A percentile compares a stretch with the other conserved stretches of the same genome.
Evolutionary conservation across 352 stramenopile genomes (phyloP).

Genomic region (Phytopythium cucurbitacearum): DNA sequence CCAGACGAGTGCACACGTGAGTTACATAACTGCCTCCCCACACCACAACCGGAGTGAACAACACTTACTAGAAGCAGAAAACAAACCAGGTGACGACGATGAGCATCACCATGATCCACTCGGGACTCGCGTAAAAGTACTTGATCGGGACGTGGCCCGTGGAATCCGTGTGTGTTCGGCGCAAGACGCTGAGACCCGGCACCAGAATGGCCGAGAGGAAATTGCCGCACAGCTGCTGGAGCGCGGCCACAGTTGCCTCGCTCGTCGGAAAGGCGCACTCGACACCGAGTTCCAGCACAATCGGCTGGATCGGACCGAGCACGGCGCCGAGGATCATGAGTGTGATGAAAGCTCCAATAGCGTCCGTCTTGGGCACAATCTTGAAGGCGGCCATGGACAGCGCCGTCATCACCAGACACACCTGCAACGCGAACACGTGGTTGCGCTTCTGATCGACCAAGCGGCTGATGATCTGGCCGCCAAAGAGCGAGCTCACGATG

Average conservation of each 20-base stretch:
- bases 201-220: constrained; percentile 65
- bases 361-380: constrained; percentile 27
- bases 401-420: constrained; percentile 50
- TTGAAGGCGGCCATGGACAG: constrained; percentile 42
- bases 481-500: constrained; percentile 65
- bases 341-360: constrained; percentile 31
- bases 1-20: constrained; percentile 3
- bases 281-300: constrained; percentile 65
- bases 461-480: constrained; percentile 58
- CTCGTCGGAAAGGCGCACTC: constrained; percentile 74
- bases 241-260: constrained; percentile 64
- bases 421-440: constrained; percentile 49
- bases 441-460: constrained; percentile 61
- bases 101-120: constrained; percentile 49
- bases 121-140: constrained; percentile 44
- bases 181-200: constrained; percentile 39
- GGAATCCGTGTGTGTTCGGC: constrained; percentile 25
- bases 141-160: constrained; percentile 22
- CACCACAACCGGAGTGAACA: not conserved
- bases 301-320: constrained; percentile 60
- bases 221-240: constrained; percentile 77
- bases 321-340: constrained; percentile 50
- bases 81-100: constrained; percentile 32
- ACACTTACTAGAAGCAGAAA: constrained; percentile 55
- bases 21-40: not conserved